Percentiles rank a stretch among this genome's conserved stretches.
These are phyloP conservation scores for Colletotrichum sp. DNA, from an alignment of 2,329 filamentous ascomycete genomes.

Conservation along the genomic window DNA sequence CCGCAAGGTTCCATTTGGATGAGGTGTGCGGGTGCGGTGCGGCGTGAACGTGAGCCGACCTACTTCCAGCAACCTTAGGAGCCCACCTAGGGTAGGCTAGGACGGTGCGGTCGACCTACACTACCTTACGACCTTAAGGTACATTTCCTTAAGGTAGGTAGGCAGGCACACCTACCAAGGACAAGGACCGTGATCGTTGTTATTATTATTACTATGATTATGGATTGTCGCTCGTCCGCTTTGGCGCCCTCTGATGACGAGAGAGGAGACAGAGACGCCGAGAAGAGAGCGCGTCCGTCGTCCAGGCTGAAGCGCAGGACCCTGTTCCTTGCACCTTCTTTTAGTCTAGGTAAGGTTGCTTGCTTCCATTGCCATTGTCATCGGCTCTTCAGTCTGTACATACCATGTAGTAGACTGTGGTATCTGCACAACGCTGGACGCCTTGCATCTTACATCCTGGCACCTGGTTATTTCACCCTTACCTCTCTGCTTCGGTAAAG, in stretches of 20 bases:
- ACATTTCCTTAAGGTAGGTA: neutral
- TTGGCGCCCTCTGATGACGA: neutral
- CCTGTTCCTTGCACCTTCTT: neutral
- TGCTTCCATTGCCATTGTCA: neutral
- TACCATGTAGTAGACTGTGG: neutral
- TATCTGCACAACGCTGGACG: neutral
- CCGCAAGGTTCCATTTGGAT: neutral
- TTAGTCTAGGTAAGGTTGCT: neutral
- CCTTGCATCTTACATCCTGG: neutral
- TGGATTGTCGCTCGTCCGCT: neutral
- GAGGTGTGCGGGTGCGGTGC: neutral
- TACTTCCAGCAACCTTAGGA: neutral
- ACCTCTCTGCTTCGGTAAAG: neutral
- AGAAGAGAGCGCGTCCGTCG: constrained; percentile 10
- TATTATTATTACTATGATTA: neutral
- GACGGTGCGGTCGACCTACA: neutral
- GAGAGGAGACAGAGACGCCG: constrained; percentile 1
- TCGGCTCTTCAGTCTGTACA: neutral
- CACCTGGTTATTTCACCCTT: neutral
- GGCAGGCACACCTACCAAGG: neutral
- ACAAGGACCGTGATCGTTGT: neutral
- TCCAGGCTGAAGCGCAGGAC: constrained; percentile 7
- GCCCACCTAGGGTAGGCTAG: neutral
- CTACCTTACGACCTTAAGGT: neutral
- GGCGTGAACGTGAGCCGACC: neutral